Percentiles rank a stretch among this genome's conserved stretches.
Evolutionary conservation across 345 rosid species (phyloP).

Genomic region (Brassica nigra): DNA sequence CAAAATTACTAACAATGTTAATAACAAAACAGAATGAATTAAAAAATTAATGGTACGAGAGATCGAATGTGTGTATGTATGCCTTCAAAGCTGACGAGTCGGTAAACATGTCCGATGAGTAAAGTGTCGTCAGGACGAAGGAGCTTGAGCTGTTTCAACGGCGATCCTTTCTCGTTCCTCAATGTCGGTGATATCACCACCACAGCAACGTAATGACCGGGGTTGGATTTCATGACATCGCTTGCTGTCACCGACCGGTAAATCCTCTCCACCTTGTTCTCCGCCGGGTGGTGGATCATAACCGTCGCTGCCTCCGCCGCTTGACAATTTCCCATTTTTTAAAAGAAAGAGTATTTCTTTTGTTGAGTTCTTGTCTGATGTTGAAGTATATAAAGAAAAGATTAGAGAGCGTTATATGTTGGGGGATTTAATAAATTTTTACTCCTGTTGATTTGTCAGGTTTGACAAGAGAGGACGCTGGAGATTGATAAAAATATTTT

Average conservation of each 20-base stretch:
- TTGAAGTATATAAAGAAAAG: background rate
- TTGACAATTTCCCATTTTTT: conserved; percentile 82
- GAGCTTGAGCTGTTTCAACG: conserved; percentile 80
- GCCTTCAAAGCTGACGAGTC: conserved; percentile 87
- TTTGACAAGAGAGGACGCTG: conserved; percentile 36
- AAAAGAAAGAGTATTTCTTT: background rate
- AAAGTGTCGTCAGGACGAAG: conserved; percentile 73
- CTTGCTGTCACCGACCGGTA: conserved; percentile 76
- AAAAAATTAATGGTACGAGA: background rate
- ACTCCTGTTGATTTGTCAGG: conserved; percentile 29
- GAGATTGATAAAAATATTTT: conserved; percentile 7
- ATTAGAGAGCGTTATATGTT: background rate
- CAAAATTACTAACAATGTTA: background rate
- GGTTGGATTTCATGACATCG: conserved; percentile 70
- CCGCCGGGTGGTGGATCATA: conserved; percentile 73
- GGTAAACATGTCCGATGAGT: conserved; percentile 68
- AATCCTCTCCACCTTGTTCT: conserved; percentile 66
- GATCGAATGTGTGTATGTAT: background rate
- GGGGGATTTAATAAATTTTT: conserved; percentile 20
- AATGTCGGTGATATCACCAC: conserved; percentile 53
- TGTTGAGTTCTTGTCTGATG: conserved; percentile 26
- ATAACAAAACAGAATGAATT: background rate
- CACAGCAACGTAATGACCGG: conserved; percentile 84
- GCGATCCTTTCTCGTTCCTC: conserved; percentile 49
- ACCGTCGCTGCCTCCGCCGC: conserved; percentile 85